Evolutionary conservation across 1,139 yeast species (phyloP).

Genomic region (Meyerozyma sp.): DNA sequence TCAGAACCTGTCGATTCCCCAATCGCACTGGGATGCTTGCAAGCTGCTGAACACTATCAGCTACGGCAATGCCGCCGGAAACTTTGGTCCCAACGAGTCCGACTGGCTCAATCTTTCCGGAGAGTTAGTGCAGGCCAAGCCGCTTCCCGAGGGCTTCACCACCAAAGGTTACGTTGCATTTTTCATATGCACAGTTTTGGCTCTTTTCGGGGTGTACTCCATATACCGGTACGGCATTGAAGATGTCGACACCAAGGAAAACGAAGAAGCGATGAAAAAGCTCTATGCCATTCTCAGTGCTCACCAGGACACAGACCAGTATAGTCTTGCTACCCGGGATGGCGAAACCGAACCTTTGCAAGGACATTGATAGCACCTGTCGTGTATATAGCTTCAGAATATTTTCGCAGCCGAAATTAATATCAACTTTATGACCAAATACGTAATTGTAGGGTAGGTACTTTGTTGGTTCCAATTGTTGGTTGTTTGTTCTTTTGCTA

Average conservation of each 20-base stretch:
- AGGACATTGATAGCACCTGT: conserved; percentile 5
- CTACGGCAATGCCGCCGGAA: conserved; percentile 72
- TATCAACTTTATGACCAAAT: conserved; percentile 1
- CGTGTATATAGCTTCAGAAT: not conserved
- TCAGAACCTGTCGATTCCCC: conserved; percentile 20
- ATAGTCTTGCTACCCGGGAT: not conserved
- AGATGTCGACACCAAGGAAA: conserved; percentile 47
- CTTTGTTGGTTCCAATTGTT: not conserved
- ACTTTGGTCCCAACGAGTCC: conserved; percentile 18
- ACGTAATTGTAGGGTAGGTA: conserved; percentile 4
- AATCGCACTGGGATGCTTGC: conserved; percentile 59
- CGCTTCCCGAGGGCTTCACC: conserved; percentile 67
- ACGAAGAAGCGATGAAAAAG: conserved; percentile 17
- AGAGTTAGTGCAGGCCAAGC: conserved; percentile 48
- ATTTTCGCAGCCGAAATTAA: conserved; percentile 2
- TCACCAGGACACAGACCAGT: conserved; percentile 3
- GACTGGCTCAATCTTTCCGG: conserved; percentile 54
- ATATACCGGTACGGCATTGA: conserved; percentile 60
- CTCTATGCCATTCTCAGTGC: conserved; percentile 8
- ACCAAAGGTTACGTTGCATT: conserved; percentile 63
- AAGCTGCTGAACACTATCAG: conserved; percentile 40
- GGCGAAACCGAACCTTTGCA: conserved; percentile 2
- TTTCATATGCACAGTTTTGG: conserved; percentile 50
- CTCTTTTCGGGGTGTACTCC: conserved; percentile 50
- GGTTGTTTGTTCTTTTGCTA: not conserved